Evolutionary conservation across 768 basidiomycete species (phyloP).

Genomic region (Termitomyces sp.): DNA sequence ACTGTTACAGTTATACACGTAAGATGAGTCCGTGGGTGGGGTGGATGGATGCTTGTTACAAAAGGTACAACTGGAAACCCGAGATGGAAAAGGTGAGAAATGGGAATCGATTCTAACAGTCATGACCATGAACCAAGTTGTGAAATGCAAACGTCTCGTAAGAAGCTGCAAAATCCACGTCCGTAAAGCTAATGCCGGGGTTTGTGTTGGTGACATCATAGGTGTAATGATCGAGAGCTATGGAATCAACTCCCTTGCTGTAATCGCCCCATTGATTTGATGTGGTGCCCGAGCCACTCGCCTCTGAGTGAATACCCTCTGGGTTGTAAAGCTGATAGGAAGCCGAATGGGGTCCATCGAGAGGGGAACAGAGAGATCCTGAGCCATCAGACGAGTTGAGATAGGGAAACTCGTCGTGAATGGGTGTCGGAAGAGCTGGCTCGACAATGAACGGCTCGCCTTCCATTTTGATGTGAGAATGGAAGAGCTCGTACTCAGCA

Average conservation of each 20-base stretch:
- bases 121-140: slow-evolving; percentile 10
- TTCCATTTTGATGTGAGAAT: slow-evolving; percentile 10
- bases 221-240: slow-evolving; percentile 11
- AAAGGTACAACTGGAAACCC: background rate
- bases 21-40: slow-evolving; percentile 8
- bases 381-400: slow-evolving; percentile 19
- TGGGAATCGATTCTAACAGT: slow-evolving; percentile 1
- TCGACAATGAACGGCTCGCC: slow-evolving; percentile 11
- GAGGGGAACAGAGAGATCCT: slow-evolving; percentile 26
- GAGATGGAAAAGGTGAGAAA: background rate
- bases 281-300: slow-evolving; percentile 18
- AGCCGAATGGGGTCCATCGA: slow-evolving; percentile 15
- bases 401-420: slow-evolving; percentile 23
- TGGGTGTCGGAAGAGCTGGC: slow-evolving; percentile 12
- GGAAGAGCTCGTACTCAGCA: slow-evolving; percentile 10
- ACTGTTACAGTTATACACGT: slow-evolving; percentile 11
- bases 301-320: slow-evolving; percentile 12
- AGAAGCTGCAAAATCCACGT: slow-evolving; percentile 11
- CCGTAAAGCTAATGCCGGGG: slow-evolving; percentile 12
- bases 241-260: slow-evolving; percentile 12
- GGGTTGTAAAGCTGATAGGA: slow-evolving; percentile 12
- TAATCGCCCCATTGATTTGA: slow-evolving; percentile 19
- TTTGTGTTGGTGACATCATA: slow-evolving; percentile 9
- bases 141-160: slow-evolving; percentile 11
- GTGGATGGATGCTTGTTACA: slow-evolving; percentile 3